Percentiles rank a stretch among this genome's conserved stretches.
Conservation (phyloP, 441 rosid genomes). For the Corymbia calophylla region DNA sequence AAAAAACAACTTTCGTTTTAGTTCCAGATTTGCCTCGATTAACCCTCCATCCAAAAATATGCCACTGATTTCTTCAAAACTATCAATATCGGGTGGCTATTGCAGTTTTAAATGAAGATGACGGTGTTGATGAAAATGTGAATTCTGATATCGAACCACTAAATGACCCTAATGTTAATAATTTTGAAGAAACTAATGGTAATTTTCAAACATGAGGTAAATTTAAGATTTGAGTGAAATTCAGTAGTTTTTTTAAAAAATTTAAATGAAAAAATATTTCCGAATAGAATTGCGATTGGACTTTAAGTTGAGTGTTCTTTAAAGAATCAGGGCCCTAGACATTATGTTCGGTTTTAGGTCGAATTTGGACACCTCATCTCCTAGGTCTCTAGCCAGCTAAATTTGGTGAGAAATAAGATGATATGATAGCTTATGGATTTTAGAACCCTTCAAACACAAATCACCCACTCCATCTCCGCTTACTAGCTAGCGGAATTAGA, state of each 20-base stretch:
- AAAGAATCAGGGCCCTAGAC: neutral
- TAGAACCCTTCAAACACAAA: neutral
- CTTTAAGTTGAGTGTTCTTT: neutral
- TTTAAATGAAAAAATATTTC: neutral
- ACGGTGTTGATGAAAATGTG: neutral
- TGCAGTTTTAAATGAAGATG: neutral
- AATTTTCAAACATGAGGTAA: accelerated
- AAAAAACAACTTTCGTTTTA: neutral
- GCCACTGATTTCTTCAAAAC: neutral
- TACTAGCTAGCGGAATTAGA: neutral
- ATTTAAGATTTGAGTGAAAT: neutral
- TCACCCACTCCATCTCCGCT: neutral
- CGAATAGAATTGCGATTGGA: neutral
- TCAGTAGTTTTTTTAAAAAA: too few species aligned
- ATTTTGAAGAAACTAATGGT: neutral
- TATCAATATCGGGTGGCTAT: neutral
- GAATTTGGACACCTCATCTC: neutral
- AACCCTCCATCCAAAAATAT: neutral
- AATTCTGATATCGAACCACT: neutral
- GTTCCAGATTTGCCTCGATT: neutral
- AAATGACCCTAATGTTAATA: neutral
- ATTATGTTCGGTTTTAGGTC: neutral
- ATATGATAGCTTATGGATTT: neutral
- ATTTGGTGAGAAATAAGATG: neutral
- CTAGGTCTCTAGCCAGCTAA: neutral